Evolutionary conservation across 2,329 filamentous ascomycete genomes (phyloP).

Genomic region (Fusarium sp.): DNA sequence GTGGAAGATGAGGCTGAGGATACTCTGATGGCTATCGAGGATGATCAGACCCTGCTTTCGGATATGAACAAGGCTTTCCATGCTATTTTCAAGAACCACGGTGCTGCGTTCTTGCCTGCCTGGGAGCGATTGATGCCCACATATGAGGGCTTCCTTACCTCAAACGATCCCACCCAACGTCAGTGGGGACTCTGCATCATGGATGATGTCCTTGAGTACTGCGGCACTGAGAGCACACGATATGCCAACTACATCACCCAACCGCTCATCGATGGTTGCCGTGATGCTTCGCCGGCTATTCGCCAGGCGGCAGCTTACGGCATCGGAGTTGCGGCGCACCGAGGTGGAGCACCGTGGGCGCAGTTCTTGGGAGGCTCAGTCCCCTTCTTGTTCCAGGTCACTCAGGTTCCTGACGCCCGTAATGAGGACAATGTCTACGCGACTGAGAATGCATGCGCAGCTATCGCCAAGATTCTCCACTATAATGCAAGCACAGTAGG

Average conservation of each 20-base stretch:
- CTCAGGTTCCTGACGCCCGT: slow-evolving; percentile 81
- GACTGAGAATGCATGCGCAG: slow-evolving; percentile 96
- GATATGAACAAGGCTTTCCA: slow-evolving; percentile 99
- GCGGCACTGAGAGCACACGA: slow-evolving; percentile 85
- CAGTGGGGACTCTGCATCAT: slow-evolving; percentile 99
- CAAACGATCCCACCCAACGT: slow-evolving; percentile 85
- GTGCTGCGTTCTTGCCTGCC: slow-evolving; percentile 81
- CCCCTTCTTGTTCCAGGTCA: slow-evolving; percentile 85
- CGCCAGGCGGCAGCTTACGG: slow-evolving; percentile 96
- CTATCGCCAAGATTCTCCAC: slow-evolving; percentile 96
- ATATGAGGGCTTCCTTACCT: slow-evolving; percentile 86
- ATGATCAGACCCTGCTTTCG: slow-evolving; percentile 94
- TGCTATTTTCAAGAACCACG: slow-evolving; percentile 97
- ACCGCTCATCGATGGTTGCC: slow-evolving; percentile 86
- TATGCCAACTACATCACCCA: slow-evolving; percentile 89
- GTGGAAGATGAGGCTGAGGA: slow-evolving; percentile 92
- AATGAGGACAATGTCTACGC: slow-evolving; percentile 95
- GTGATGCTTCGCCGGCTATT: slow-evolving; percentile 87
- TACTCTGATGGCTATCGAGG: slow-evolving; percentile 89
- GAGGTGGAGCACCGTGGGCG: slow-evolving; percentile 87
- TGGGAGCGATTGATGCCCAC: slow-evolving; percentile 89
- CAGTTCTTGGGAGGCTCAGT: slow-evolving; percentile 85
- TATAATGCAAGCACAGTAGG: slow-evolving; percentile 83
- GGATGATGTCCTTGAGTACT: slow-evolving; percentile 98
- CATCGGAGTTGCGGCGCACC: slow-evolving; percentile 93